A percentile compares a stretch with the other conserved stretches of the same genome.
Conservation (phyloP, 2,329 filamentous ascomycete genomes). For the Thielaviopsis populi region DNA sequence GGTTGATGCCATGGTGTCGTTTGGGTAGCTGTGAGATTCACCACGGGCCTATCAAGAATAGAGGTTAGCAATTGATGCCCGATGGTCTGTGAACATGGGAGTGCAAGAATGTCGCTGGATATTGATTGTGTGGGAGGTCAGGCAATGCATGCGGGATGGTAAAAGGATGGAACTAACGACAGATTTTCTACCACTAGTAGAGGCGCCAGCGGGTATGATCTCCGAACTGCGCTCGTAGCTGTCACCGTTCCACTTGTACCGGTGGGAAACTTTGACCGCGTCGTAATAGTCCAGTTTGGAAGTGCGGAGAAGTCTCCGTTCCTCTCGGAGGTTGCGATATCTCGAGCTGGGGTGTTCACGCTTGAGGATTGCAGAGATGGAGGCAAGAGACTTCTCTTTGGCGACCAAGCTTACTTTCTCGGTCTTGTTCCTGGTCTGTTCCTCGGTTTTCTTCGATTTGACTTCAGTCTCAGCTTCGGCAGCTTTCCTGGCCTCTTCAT, state of each 20-base stretch:
- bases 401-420: background rate
- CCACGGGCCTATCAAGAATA: background rate
- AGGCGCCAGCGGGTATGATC: background rate
- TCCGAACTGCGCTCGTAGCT: background rate
- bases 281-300: background rate
- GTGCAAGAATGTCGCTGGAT: background rate
- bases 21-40: background rate
- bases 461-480: background rate
- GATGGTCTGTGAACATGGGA: background rate
- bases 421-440: background rate
- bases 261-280: background rate
- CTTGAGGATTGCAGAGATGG: background rate
- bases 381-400: background rate
- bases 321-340: background rate
- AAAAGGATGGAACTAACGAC: background rate
- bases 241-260: background rate
- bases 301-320: background rate
- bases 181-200: slow-evolving; percentile 1
- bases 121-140: background rate
- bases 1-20: background rate
- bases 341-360: background rate
- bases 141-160: too few relatives aligned
- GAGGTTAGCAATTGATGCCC: background rate
- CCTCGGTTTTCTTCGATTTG: background rate
- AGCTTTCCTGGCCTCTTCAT: background rate